These are phyloP conservation scores for Triticum dicoccoides DNA, from an alignment of 176 grass and related monocot genomes.

Conservation along the genomic window DNA sequence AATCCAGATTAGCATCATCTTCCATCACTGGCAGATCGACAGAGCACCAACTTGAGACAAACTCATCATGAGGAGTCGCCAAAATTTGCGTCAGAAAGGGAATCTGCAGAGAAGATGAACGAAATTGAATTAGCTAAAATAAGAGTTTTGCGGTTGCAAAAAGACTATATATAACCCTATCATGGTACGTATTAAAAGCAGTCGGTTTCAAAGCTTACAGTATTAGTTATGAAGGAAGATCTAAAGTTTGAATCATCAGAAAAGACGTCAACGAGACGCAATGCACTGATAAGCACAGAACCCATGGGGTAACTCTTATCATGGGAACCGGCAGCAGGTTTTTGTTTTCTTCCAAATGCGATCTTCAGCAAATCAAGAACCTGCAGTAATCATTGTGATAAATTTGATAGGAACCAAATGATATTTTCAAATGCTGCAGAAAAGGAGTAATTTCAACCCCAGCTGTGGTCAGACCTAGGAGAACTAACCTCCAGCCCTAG, in stretches of 20 bases:
- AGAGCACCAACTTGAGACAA: slow-evolving; percentile 83
- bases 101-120: slow-evolving; percentile 58
- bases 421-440: slow-evolving; percentile 14
- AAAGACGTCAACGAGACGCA: slow-evolving; percentile 91
- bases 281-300: slow-evolving; percentile 75
- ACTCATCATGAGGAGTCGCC: slow-evolving; percentile 72
- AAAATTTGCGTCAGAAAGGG: slow-evolving; percentile 92
- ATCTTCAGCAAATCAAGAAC: slow-evolving; percentile 91
- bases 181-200: slow-evolving; percentile 1
- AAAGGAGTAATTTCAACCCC: slow-evolving; percentile 21
- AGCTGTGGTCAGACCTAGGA: neutral
- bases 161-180: neutral
- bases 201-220: slow-evolving; percentile 47
- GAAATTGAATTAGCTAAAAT: neutral
- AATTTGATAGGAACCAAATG: slow-evolving; percentile 33
- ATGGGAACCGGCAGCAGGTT: slow-evolving; percentile 33
- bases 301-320: slow-evolving; percentile 77
- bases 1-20: slow-evolving; percentile 90
- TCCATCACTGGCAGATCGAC: slow-evolving; percentile 64
- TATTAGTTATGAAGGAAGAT: slow-evolving; percentile 82
- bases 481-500: slow-evolving; percentile 78
- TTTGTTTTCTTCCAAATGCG: slow-evolving; percentile 67
- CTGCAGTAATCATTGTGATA: slow-evolving; percentile 35
- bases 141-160: slow-evolving; percentile 13
- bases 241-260: slow-evolving; percentile 97